phyloP scores from a whole-genome alignment of 192 early-diverging fungal genomes.

The Dissophora ornata region DNA sequence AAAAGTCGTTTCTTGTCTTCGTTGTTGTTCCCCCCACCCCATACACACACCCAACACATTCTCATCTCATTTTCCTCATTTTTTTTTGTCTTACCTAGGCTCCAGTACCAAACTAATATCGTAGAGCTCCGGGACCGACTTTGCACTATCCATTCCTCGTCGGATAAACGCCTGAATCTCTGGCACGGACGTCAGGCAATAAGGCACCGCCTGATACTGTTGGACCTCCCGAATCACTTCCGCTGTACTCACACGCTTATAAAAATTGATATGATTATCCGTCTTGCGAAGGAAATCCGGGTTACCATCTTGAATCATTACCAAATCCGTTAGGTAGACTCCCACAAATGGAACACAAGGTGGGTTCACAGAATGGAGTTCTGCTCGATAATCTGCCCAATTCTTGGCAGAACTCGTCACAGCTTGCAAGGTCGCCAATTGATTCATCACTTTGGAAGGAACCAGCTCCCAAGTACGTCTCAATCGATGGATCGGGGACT shows the following conservation, averaged over 20 bases:
- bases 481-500: slow-evolving; percentile 88
- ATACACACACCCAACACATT: too few relatives aligned
- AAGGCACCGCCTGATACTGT: slow-evolving; percentile 91
- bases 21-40: too few relatives aligned
- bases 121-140: slow-evolving; percentile 82
- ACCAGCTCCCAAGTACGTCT: slow-evolving; percentile 90
- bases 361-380: slow-evolving; percentile 85
- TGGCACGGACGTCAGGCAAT: slow-evolving; percentile 79
- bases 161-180: slow-evolving; percentile 89
- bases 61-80: too few relatives aligned
- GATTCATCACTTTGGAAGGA: slow-evolving; percentile 65
- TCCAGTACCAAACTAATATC: slow-evolving; percentile 82
- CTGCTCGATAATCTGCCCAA: slow-evolving; percentile 85
- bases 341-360: slow-evolving; percentile 86
- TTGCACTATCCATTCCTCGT: slow-evolving; percentile 72
- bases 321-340: slow-evolving; percentile 90
- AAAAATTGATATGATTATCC: slow-evolving; percentile 89
- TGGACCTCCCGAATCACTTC: slow-evolving; percentile 93
- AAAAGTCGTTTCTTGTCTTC: too few relatives aligned
- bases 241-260: slow-evolving; percentile 89
- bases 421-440: slow-evolving; percentile 72
- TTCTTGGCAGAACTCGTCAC: slow-evolving; percentile 89
- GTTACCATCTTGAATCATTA: slow-evolving; percentile 95
- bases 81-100: slow-evolving; percentile 72
- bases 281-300: slow-evolving; percentile 74